Base-by-base conservation (phyloP, 306 rosid genomes). In the Cicer bijugum region DNA sequence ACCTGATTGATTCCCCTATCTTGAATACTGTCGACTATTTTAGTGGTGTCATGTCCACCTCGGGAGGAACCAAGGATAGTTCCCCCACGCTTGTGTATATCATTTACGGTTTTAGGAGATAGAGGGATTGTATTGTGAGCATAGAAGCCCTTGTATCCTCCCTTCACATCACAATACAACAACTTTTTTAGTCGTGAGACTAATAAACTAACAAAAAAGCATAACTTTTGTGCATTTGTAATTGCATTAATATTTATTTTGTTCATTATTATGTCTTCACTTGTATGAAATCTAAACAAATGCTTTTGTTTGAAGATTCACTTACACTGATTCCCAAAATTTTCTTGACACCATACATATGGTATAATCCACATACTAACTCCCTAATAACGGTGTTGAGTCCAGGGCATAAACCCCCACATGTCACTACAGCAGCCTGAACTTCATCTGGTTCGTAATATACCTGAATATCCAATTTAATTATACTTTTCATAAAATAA, bases 401-500 rank as follows among this genome's bases (percentile, higher is more conserved):
- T 0, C 99, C 99, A 62, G 99, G 97, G 76, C 99, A 91, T 12
- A 95, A 92, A 81, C 99, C 99, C 62, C 99, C 99, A 51, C 97
- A 95, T 17, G 97, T 95, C 66, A 95, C 99, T 8, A 91, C 91
- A 58, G 96, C 95, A 56, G 96, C 97, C 64, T 79, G 88, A 85
- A 95, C 99, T 53, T 90, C 97, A 15, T 95, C 99, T 15, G 97
- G 20, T 19, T 90, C 82, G 50, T 89, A 95, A 75, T 87, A 91
- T 78, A 90, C 90, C 99, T 91, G 80, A 77, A 74, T 12, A 69
- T 52, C 72, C 76, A 80, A 67, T 45, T 62, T 60, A 28, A 28
- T 28, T n/a, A 51, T 37, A 60, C 38, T 7, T 19, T 15, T 74
- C 58, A 15, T 63, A 12, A 67, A 64, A 15, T 59, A 20, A 75